Evolutionary conservation across 352 stramenopile genomes (phyloP).

Genomic region (Phytophthora pluvialis): DNA sequence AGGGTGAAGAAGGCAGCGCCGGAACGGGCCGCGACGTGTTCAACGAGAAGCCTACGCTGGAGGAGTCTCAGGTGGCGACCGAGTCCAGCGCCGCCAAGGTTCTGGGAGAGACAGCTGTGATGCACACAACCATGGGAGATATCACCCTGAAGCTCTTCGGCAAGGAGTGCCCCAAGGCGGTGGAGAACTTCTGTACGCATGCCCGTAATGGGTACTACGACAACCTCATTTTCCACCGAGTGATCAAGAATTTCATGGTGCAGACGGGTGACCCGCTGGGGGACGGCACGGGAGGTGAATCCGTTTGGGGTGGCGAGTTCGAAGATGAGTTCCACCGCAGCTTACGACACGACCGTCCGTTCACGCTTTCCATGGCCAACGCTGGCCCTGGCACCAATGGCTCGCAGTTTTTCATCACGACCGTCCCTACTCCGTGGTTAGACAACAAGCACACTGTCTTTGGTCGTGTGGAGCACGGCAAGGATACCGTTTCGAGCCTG

Average conservation of each 20-base stretch:
- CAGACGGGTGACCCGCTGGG: conserved; percentile 96
- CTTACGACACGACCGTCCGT: conserved; percentile 95
- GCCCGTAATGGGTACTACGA: conserved; percentile 98
- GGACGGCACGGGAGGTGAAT: conserved; percentile 98
- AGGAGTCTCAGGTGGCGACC: conserved; percentile 91
- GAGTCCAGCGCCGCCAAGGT: conserved; percentile 73
- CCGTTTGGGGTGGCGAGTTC: conserved; percentile 99
- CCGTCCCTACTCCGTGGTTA: conserved; percentile 96
- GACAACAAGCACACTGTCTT: conserved; percentile 98
- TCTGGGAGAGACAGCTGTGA: conserved; percentile 81
- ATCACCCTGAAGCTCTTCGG: conserved; percentile 97
- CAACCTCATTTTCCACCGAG: conserved; percentile 98
- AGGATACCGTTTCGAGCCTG: conserved; percentile 97
- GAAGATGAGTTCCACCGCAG: conserved; percentile 98
- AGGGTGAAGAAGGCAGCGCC: conserved; percentile 54
- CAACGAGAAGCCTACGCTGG: conserved; percentile 97
- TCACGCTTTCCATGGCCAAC: conserved; percentile 99
- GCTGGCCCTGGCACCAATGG: conserved; percentile 81
- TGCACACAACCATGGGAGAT: conserved; percentile 99
- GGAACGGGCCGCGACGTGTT: conserved; percentile 93
- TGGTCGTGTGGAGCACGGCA: conserved; percentile 91
- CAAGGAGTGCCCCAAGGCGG: conserved; percentile 94
- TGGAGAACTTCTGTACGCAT: conserved; percentile 99
- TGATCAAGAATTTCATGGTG: conserved; percentile 99
- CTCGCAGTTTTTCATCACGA: conserved; percentile 99